Evolutionary conservation across 768 basidiomycete species (phyloP).

Genomic region (Krasilnikovozyma curviuscula): DNA sequence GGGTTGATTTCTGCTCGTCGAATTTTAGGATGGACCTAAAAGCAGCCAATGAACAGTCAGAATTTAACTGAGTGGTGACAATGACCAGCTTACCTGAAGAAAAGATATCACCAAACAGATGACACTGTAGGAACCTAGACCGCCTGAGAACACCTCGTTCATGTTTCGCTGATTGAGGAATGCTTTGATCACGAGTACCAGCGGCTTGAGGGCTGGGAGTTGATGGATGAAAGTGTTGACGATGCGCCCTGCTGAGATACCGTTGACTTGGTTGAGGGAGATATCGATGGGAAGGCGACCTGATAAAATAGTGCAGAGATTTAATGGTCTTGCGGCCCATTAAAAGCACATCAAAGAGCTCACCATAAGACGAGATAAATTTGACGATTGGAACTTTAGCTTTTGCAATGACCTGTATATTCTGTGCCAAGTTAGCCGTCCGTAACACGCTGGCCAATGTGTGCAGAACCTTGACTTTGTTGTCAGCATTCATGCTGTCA

Average conservation of each 20-base stretch:
- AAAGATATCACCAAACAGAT: constrained; percentile 86
- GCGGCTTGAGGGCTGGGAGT: constrained; percentile 56
- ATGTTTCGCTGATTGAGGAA: constrained; percentile 74
- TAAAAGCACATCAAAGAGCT: neutral
- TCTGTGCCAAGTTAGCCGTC: constrained; percentile 49
- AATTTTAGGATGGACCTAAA: constrained; percentile 81
- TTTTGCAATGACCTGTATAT: constrained; percentile 73
- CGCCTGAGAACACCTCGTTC: constrained; percentile 97
- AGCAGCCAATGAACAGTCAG: neutral
- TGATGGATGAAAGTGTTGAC: constrained; percentile 59
- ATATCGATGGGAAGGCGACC: constrained; percentile 78
- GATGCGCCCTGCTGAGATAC: constrained; percentile 54
- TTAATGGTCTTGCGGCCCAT: neutral
- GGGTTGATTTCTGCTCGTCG: constrained; percentile 72
- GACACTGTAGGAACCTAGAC: constrained; percentile 81
- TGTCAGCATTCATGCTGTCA: constrained; percentile 46
- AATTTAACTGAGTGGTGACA: neutral
- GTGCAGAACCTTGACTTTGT: constrained; percentile 42
- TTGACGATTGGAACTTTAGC: constrained; percentile 96
- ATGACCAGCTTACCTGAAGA: constrained; percentile 42
- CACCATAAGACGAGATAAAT: constrained; percentile 57
- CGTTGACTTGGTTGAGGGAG: constrained; percentile 77
- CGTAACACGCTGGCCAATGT: constrained; percentile 61
- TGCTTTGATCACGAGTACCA: constrained; percentile 74
- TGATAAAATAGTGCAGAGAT: constrained; percentile 19